phyloP scores from a whole-genome alignment of 805 yeast genomes.

The Cyberlindnera americana region DNA sequence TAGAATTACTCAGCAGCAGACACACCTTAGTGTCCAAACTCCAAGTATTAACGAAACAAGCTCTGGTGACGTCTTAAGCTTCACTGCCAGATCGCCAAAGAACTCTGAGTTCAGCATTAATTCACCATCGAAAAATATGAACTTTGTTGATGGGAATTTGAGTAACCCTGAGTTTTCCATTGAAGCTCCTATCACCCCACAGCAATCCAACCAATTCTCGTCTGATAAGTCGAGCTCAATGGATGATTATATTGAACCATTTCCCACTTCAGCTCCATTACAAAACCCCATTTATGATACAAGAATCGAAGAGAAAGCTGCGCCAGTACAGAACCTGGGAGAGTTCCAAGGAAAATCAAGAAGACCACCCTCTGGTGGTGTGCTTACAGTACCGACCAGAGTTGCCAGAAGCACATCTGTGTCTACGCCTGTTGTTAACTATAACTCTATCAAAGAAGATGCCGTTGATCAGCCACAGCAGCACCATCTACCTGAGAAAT shows the following conservation, averaged over 20 bases:
- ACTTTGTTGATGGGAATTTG: conserved; percentile 2
- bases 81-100: conserved; percentile 34
- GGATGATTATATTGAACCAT: conserved; percentile 3
- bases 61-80: conserved; percentile 28
- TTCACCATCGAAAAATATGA: conserved; percentile 12
- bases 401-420: conserved; percentile 35
- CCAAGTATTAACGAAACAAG: conserved; percentile 20
- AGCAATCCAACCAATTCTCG: neutral
- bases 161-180: conserved; percentile 8
- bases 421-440: conserved; percentile 16
- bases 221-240: too few species aligned
- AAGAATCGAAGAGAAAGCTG: conserved; percentile 33
- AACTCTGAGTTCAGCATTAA: conserved; percentile 28
- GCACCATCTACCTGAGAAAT: conserved; percentile 43
- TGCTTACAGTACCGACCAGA: conserved; percentile 32
- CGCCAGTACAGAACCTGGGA: conserved; percentile 27
- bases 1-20: conserved; percentile 19
- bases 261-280: conserved; percentile 4
- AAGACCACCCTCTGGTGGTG: conserved; percentile 39
- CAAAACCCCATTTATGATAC: conserved; percentile 33
- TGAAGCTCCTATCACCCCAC: conserved; percentile 6
- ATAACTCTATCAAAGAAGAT: conserved; percentile 19
- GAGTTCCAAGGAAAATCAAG: conserved; percentile 19
- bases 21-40: neutral
- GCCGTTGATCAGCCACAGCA: conserved; percentile 3